Conservation (phyloP, 495 filamentous ascomycete species). For the Annulohypoxylon moriforme region DNA sequence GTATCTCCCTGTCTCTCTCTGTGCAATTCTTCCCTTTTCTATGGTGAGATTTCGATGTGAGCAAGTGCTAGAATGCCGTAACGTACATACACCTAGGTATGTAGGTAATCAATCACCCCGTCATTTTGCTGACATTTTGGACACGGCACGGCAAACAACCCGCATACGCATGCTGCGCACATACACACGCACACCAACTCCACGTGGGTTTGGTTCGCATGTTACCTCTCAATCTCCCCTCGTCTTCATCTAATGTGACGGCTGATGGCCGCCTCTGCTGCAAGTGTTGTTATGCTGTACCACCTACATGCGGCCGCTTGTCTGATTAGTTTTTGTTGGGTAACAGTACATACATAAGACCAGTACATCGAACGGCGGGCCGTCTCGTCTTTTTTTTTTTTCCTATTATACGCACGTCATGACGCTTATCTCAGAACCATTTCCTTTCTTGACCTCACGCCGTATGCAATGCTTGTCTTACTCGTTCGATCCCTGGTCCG, state of each 20-base stretch:
- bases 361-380: conserved; percentile 2
- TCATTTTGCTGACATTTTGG: conserved; percentile 31
- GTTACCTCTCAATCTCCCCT: background rate
- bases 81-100: conserved; percentile 3
- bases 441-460: conserved; percentile 43
- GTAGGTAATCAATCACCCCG: conserved; percentile 35
- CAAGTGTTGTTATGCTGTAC: conserved; percentile 1
- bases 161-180: background rate
- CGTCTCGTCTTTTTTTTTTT: conserved; percentile 5
- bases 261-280: background rate
- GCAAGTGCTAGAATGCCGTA: conserved; percentile 19
- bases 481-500: conserved; percentile 39
- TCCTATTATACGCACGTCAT: conserved; percentile 32
- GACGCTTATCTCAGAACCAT: conserved; percentile 44
- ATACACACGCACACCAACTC: conserved; percentile 20
- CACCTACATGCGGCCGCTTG: conserved; percentile 6
- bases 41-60: conserved; percentile 26
- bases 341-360: conserved; percentile 30
- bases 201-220: conserved; percentile 41
- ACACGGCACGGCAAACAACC: conserved; percentile 8
- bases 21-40: background rate
- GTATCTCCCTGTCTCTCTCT: background rate
- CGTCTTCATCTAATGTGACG: conserved; percentile 18
- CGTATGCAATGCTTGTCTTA: conserved; percentile 43
- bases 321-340: conserved; percentile 19